phyloP scores from a whole-genome alignment of 140 eudicot species.

The Bidens hawaiensis region DNA sequence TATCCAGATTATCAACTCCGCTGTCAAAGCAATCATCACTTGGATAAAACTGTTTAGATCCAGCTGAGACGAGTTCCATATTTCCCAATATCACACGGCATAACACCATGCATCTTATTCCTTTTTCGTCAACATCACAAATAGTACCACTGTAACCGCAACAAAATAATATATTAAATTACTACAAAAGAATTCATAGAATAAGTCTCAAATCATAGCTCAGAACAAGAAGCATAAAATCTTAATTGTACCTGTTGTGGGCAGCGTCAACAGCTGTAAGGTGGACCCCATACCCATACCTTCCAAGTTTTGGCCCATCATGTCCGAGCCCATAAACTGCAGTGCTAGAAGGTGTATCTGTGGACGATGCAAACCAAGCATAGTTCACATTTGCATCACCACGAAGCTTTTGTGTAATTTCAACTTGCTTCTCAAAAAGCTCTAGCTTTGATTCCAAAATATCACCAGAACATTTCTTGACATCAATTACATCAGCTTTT shows the following conservation, averaged over 20 bases:
- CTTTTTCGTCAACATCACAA: slow-evolving; percentile 75
- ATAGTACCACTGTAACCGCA: slow-evolving; percentile 42
- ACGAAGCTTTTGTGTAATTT: slow-evolving; percentile 44
- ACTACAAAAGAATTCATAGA: slow-evolving; percentile 3
- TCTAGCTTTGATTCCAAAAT: slow-evolving; percentile 37
- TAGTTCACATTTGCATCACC: slow-evolving; percentile 47
- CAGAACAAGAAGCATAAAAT: slow-evolving; percentile 4
- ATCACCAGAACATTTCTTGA: slow-evolving; percentile 26
- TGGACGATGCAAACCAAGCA: slow-evolving; percentile 52
- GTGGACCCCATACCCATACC: slow-evolving; percentile 51
- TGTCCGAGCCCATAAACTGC: slow-evolving; percentile 41
- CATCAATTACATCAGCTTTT: slow-evolving; percentile 22
- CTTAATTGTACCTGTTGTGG: slow-evolving; percentile 39
- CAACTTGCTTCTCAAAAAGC: slow-evolving; percentile 54
- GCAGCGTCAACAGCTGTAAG: slow-evolving; percentile 40
- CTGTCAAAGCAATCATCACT: slow-evolving; percentile 64
- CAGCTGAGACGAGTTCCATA: slow-evolving; percentile 60
- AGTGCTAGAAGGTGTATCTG: slow-evolving; percentile 24
- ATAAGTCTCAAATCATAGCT: background rate
- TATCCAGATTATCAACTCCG: slow-evolving; percentile 73
- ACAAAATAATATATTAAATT: background rate
- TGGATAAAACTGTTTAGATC: slow-evolving; percentile 70
- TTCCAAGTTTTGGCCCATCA: slow-evolving; percentile 37
- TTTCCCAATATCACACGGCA: slow-evolving; percentile 94
- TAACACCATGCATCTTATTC: slow-evolving; percentile 47